Evolutionary conservation across 2,329 filamentous ascomycete genomes (phyloP).

Genomic region (Elsinoe ampelina): DNA sequence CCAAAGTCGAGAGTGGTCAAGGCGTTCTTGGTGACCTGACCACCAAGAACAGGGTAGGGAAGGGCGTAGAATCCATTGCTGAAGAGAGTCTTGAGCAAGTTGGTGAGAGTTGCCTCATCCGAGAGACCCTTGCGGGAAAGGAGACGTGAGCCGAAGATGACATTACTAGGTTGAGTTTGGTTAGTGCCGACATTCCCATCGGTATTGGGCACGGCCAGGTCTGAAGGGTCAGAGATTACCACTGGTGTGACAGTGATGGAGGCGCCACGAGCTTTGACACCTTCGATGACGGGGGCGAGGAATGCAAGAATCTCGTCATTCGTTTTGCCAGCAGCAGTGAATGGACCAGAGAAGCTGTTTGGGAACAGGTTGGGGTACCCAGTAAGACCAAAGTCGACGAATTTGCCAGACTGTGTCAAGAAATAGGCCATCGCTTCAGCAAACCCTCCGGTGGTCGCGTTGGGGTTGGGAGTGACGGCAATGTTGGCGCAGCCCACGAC

Average conservation of each 20-base stretch:
- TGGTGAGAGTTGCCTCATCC: neutral
- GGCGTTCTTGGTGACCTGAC: slow-evolving; percentile 6
- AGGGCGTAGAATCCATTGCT: slow-evolving; percentile 1
- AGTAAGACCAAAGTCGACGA: slow-evolving; percentile 7
- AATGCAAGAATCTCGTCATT: slow-evolving; percentile 8
- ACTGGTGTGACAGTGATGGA: neutral
- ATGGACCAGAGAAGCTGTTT: slow-evolving; percentile 1
- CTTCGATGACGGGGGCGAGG: neutral
- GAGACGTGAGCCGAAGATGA: slow-evolving; percentile 15
- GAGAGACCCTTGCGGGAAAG: slow-evolving; percentile 12
- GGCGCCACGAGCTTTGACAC: neutral
- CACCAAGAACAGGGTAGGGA: slow-evolving; percentile 6
- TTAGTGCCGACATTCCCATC: slow-evolving; percentile 10
- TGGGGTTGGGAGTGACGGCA: slow-evolving; percentile 9
- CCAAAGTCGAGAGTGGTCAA: slow-evolving; percentile 16
- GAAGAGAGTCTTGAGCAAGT: slow-evolving; percentile 2
- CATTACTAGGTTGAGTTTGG: slow-evolving; percentile 9
- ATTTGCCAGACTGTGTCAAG: neutral
- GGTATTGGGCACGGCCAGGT: neutral
- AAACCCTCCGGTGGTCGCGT: slow-evolving; percentile 7
- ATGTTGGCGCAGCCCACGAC: slow-evolving; percentile 22
- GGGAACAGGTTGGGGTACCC: slow-evolving; percentile 5
- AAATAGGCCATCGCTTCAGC: neutral
- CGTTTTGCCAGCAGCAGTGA: slow-evolving; percentile 8
- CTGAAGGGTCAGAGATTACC: neutral